These are phyloP conservation scores for Verticillium longisporum DNA, from an alignment of 2,329 filamentous ascomycete genomes.

Conservation along the genomic window DNA sequence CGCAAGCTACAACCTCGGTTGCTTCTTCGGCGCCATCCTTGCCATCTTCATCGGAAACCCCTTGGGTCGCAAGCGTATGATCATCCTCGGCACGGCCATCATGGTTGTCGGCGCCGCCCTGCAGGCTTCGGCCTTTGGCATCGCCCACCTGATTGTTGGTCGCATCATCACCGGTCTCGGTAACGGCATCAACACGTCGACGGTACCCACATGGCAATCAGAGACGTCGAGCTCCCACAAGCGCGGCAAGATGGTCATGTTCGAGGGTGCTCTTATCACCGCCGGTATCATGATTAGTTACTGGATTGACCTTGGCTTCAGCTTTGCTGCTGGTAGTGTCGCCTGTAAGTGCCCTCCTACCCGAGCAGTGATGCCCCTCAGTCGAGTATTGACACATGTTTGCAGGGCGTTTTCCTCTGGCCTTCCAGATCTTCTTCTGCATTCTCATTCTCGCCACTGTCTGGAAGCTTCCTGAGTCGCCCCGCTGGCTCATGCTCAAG, in stretches of 20 bases:
- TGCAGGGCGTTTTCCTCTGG: slow-evolving; percentile 52
- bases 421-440: slow-evolving; percentile 51
- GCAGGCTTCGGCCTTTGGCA: slow-evolving; percentile 34
- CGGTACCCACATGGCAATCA: slow-evolving; percentile 54
- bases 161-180: slow-evolving; percentile 33
- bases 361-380: neutral
- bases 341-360: slow-evolving; percentile 19
- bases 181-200: slow-evolving; percentile 32
- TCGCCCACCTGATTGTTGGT: slow-evolving; percentile 51
- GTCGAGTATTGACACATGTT: neutral
- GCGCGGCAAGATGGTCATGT: slow-evolving; percentile 54
- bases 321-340: slow-evolving; percentile 41
- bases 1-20: slow-evolving; percentile 53
- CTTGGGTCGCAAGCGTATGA: slow-evolving; percentile 34
- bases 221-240: slow-evolving; percentile 52
- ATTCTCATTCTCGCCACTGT: slow-evolving; percentile 48
- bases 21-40: slow-evolving; percentile 42
- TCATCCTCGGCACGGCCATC: slow-evolving; percentile 32
- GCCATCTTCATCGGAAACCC: slow-evolving; percentile 21
- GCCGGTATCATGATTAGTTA: slow-evolving; percentile 51
- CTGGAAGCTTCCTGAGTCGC: slow-evolving; percentile 47
- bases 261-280: slow-evolving; percentile 52
- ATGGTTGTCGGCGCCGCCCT: slow-evolving; percentile 38
- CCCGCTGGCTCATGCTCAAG: slow-evolving; percentile 33
- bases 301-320: slow-evolving; percentile 54